Evolutionary conservation across 805 yeast genomes (phyloP).

Genomic region (Ogataea trehaloabstinens): DNA sequence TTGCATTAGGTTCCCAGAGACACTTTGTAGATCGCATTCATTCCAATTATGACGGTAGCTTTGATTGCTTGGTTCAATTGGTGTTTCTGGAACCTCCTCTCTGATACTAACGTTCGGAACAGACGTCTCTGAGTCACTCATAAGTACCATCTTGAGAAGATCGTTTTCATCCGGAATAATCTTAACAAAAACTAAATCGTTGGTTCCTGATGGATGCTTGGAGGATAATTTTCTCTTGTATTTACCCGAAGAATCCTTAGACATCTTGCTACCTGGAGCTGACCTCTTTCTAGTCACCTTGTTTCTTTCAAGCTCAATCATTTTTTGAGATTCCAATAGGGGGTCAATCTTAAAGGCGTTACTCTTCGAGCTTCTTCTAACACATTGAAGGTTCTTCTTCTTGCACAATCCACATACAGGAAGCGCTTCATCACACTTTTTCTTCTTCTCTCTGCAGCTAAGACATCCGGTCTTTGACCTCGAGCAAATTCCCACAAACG

Average conservation of each 20-base stretch:
- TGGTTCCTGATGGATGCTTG: not conserved
- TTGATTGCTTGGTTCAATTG: not conserved
- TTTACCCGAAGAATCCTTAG: not conserved
- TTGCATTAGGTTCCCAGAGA: slow-evolving; percentile 7
- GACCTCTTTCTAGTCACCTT: not conserved
- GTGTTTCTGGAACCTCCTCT: not conserved
- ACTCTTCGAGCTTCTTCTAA: slow-evolving; percentile 18
- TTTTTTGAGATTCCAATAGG: slow-evolving; percentile 19
- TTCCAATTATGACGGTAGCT: not conserved
- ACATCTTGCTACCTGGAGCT: not conserved
- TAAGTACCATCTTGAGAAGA: not conserved
- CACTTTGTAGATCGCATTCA: not conserved
- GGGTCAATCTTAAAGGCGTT: slow-evolving; percentile 14
- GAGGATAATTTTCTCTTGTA: not conserved
- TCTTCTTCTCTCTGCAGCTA: slow-evolving; percentile 43
- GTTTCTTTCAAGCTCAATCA: slow-evolving; percentile 12
- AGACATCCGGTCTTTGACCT: slow-evolving; percentile 40
- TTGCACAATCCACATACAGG: slow-evolving; percentile 47
- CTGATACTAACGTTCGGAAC: not conserved
- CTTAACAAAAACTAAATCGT: not conserved
- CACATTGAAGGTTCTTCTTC: slow-evolving; percentile 31
- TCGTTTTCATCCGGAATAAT: not conserved
- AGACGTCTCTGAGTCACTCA: not conserved
- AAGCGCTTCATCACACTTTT: slow-evolving; percentile 47
- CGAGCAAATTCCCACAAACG: slow-evolving; percentile 32